phyloP scores from a whole-genome alignment of 1,284 basidiomycete species.

The Apiotrichum mycotoxinovorans region DNA sequence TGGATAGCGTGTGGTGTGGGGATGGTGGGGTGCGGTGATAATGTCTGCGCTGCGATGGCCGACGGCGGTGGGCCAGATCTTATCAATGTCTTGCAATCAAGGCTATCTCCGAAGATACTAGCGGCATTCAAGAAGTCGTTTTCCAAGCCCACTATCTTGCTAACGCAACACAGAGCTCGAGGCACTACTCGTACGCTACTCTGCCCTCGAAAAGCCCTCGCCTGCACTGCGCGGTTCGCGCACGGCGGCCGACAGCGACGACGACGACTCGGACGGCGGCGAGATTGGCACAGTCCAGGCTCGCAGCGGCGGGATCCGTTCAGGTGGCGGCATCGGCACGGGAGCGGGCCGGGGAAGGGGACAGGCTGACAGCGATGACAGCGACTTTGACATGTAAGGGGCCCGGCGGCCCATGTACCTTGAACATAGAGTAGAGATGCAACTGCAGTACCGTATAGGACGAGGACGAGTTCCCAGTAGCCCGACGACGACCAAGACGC shows the following conservation, averaged over 20 bases:
- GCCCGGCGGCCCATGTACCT: not conserved
- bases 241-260: constrained; percentile 16
- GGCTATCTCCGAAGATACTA: not conserved
- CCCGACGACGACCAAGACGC: not conserved
- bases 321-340: constrained; percentile 19
- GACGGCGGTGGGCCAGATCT: not conserved
- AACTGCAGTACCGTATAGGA: not conserved
- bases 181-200: constrained; percentile 37
- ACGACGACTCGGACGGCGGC: constrained; percentile 32
- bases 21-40: not conserved
- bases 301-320: constrained; percentile 30
- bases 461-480: not conserved
- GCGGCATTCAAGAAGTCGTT: not conserved
- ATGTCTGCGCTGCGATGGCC: too few relatives aligned
- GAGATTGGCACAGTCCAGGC: constrained; percentile 40
- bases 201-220: constrained; percentile 42
- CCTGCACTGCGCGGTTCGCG: constrained; percentile 20
- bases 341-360: constrained; percentile 3
- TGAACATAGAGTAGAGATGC: not conserved
- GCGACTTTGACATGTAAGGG: constrained; percentile 48
- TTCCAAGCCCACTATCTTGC: too few relatives aligned
- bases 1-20: not conserved
- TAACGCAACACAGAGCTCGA: constrained; percentile 38
- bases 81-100: not conserved
- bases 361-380: constrained; percentile 33